These are phyloP conservation scores for Exophiala spinifera DNA, from an alignment of 2,329 filamentous ascomycete species.

Conservation along the genomic window DNA sequence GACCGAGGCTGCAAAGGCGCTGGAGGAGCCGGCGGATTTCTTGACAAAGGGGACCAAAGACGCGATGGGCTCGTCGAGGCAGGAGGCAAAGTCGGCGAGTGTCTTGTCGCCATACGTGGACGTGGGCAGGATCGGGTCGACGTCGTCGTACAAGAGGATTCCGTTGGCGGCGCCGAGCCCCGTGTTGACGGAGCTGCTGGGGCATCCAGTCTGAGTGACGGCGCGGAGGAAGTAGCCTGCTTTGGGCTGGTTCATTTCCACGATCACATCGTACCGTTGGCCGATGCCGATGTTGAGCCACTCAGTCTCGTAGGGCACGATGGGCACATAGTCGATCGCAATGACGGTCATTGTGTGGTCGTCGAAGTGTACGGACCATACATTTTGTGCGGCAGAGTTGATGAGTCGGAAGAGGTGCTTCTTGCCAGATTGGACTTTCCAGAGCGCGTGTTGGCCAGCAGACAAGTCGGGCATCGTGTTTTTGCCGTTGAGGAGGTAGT, in stretches of 20 bases:
- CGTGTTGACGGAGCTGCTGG: constrained; percentile 22
- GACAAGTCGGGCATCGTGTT: constrained; percentile 23
- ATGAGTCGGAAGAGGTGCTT: constrained; percentile 36
- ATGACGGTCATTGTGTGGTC: constrained; percentile 59
- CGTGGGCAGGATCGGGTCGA: constrained; percentile 27
- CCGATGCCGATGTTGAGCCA: constrained; percentile 47
- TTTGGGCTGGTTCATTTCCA: constrained; percentile 40
- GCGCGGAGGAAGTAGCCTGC: constrained; percentile 44
- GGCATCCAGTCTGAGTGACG: constrained; percentile 29
- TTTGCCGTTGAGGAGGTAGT: constrained; percentile 29
- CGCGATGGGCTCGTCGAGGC: constrained; percentile 30
- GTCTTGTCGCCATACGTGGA: constrained; percentile 29
- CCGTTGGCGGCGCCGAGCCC: constrained; percentile 29
- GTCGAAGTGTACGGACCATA: constrained; percentile 52
- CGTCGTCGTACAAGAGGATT: constrained; percentile 30
- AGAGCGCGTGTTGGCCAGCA: constrained; percentile 24
- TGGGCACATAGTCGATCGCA: constrained; percentile 51
- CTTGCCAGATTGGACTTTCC: constrained; percentile 32
- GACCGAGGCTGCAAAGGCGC: constrained; percentile 30
- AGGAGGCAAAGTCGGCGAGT: constrained; percentile 31
- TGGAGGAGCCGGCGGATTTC: constrained; percentile 24
- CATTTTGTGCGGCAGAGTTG: constrained; percentile 47
- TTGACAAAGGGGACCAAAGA: constrained; percentile 29
- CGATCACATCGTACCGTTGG: constrained; percentile 44
- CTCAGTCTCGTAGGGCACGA: constrained; percentile 53